A percentile compares a stretch with the other conserved stretches of the same genome.
Conservation (phyloP, 768 basidiomycete genomes). For the Tricholoma sp. region DNA sequence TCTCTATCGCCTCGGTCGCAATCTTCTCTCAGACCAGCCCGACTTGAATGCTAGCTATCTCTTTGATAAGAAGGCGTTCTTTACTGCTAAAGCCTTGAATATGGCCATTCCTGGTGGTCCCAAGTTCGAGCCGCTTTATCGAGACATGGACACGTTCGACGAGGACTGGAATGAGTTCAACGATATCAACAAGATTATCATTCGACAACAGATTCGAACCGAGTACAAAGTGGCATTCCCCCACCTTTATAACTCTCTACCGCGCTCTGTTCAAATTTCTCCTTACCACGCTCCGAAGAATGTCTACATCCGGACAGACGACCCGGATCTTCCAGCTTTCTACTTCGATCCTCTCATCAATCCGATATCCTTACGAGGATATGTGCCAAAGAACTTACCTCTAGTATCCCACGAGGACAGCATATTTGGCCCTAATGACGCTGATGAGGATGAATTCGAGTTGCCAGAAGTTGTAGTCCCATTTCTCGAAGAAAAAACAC, state of each 20-base stretch:
- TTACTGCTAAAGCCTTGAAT: constrained; percentile 95
- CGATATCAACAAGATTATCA: constrained; percentile 99
- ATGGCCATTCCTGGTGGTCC: constrained; percentile 98
- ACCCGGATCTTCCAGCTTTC: constrained; percentile 98
- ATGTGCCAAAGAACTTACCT: constrained; percentile 76
- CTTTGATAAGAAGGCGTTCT: constrained; percentile 97
- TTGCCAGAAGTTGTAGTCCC: constrained; percentile 74
- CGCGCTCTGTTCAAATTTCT: constrained; percentile 88
- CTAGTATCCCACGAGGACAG: constrained; percentile 84
- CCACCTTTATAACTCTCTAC: constrained; percentile 96
- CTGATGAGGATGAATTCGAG: constrained; percentile 84
- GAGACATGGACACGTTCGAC: constrained; percentile 96
- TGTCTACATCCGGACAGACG: constrained; percentile 98
- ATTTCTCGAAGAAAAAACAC: constrained; percentile 71
- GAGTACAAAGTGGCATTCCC: constrained; percentile 99
- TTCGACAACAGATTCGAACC: constrained; percentile 96
- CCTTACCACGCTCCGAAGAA: constrained; percentile 94
- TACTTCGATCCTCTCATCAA: constrained; percentile 99
- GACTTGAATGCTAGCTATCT: constrained; percentile 90
- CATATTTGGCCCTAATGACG: constrained; percentile 86
- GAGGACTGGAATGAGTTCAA: constrained; percentile 99
- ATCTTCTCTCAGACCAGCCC: constrained; percentile 87
- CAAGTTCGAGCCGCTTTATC: constrained; percentile 95
- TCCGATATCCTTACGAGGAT: constrained; percentile 89
- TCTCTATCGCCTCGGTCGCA: constrained; percentile 91